Evolutionary conservation across 225 moss, liverwort and hornwort species (phyloP).

Genomic region (Marchantia polymorpha): DNA sequence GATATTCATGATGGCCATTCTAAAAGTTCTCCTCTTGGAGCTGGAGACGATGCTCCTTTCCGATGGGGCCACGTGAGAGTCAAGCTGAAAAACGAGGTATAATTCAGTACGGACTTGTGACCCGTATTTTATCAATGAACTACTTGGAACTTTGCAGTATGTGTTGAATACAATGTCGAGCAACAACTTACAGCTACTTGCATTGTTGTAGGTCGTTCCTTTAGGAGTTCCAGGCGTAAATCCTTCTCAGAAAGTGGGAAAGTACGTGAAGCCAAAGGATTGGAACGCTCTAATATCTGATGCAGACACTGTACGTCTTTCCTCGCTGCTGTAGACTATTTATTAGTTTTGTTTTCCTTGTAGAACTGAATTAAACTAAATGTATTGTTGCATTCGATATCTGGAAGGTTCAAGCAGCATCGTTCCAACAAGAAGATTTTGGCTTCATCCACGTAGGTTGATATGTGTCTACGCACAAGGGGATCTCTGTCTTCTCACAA

Average conservation of each 20-base stretch:
- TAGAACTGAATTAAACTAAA: background rate
- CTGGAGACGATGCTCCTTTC: conserved; percentile 86
- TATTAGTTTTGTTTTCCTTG: too few relatives aligned
- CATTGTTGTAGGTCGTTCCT: conserved; percentile 65
- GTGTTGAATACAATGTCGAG: background rate
- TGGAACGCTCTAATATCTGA: conserved; percentile 87
- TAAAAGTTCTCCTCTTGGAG: conserved; percentile 75
- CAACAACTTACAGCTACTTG: background rate
- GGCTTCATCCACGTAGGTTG: background rate
- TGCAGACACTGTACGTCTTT: conserved; percentile 56
- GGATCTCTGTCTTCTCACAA: background rate
- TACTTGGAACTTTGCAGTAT: background rate
- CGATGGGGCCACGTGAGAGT: conserved; percentile 97
- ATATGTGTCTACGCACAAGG: background rate
- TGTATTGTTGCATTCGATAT: too few relatives aligned
- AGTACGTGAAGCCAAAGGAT: conserved; percentile 91
- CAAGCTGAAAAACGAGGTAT: conserved; percentile 84
- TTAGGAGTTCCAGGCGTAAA: conserved; percentile 84
- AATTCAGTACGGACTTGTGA: background rate
- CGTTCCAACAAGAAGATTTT: too few relatives aligned
- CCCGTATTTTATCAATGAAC: background rate
- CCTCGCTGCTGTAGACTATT: background rate
- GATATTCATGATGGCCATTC: conserved; percentile 74
- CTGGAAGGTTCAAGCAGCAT: too few relatives aligned
- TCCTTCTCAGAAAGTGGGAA: conserved; percentile 78